Percentiles rank a stretch among this genome's conserved stretches.
Conservation (phyloP, 768 basidiomycete genomes). For the Hygrocybe coccinea region DNA sequence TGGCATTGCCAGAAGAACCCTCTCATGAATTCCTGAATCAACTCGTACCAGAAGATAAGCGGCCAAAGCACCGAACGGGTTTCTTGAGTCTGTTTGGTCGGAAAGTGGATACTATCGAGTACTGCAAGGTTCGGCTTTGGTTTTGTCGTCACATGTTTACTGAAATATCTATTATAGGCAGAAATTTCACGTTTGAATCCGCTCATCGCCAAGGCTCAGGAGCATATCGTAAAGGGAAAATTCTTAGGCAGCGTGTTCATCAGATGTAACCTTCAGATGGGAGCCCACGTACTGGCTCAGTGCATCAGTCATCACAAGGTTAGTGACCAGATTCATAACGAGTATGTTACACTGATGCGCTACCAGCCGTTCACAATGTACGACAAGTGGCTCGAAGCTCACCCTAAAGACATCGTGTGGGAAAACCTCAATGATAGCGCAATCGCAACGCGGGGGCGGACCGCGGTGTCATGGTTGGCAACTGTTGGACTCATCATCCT, state of each 20-base stretch:
- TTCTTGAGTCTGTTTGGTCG: slow-evolving; percentile 48
- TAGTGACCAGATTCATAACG: slow-evolving; percentile 9
- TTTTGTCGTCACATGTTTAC: no score
- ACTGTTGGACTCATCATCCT: slow-evolving; percentile 56
- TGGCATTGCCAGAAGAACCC: background rate
- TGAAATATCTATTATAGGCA: slow-evolving; percentile 29
- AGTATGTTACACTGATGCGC: background rate
- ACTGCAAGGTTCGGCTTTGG: slow-evolving; percentile 40
- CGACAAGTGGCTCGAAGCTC: slow-evolving; percentile 56
- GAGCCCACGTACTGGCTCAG: slow-evolving; percentile 66
- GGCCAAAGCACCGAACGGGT: slow-evolving; percentile 52
- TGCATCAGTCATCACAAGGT: slow-evolving; percentile 51
- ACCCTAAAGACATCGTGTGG: slow-evolving; percentile 52
- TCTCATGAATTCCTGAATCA: slow-evolving; percentile 42
- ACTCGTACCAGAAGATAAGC: slow-evolving; percentile 44
- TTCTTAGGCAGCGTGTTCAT: slow-evolving; percentile 58
- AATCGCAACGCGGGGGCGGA: slow-evolving; percentile 50
- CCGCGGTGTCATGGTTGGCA: slow-evolving; percentile 49
- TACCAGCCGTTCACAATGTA: slow-evolving; percentile 53
- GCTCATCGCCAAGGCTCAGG: slow-evolving; percentile 39
- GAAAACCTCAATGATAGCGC: slow-evolving; percentile 49
- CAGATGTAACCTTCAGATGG: slow-evolving; percentile 66
- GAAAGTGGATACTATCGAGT: slow-evolving; percentile 65
- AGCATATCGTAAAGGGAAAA: slow-evolving; percentile 37
- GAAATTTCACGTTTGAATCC: slow-evolving; percentile 48